phyloP scores from a whole-genome alignment of 371 early-diverging fungal species.

The Haplosporangium sp. region DNA sequence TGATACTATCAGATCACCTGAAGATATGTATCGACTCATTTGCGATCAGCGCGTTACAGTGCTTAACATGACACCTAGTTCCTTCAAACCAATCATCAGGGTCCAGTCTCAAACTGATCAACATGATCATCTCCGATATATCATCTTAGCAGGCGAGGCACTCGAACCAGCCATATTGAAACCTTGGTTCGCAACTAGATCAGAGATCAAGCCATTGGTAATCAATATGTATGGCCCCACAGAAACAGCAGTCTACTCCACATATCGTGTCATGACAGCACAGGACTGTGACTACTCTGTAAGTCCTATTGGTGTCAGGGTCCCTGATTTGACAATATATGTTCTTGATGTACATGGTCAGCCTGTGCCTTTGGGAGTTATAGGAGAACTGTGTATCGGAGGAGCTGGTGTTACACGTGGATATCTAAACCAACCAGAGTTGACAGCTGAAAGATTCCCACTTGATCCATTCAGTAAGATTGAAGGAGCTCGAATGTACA shows the following conservation, averaged over 20 bases:
- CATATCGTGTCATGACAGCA: background rate
- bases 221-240: conserved; percentile 22
- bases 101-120: background rate
- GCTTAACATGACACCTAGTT: conserved; percentile 1
- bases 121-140: background rate
- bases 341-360: conserved; percentile 1
- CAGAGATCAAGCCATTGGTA: background rate
- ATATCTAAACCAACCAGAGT: background rate
- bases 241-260: background rate
- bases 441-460: conserved; percentile 19
- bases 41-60: conserved; percentile 3
- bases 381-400: conserved; percentile 42
- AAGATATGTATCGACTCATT: background rate
- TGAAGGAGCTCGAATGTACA: conserved; percentile 42
- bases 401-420: background rate
- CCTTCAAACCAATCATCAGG: background rate
- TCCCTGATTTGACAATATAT: conserved; percentile 6
- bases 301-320: conserved; percentile 9
- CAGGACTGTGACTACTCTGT: background rate
- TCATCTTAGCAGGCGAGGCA: conserved; percentile 6
- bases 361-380: conserved; percentile 27
- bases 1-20: background rate
- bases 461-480: conserved; percentile 14
- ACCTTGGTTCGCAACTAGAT: background rate
- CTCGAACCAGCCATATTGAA: background rate